Base-by-base conservation (phyloP, 306 rosid species). In the Potentilla sterilis region DNA sequence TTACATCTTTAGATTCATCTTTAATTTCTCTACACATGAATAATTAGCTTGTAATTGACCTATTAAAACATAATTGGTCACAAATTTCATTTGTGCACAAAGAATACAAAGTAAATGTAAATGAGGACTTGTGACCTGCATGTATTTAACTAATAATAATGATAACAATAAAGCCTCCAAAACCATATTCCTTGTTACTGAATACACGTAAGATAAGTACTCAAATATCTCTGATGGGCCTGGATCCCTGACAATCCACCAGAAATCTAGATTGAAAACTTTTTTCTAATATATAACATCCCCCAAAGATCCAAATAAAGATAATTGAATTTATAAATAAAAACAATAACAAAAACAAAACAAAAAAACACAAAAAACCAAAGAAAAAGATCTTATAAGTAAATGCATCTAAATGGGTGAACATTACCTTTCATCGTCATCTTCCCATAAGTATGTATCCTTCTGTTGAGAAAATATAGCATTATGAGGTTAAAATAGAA, bases 381-480 rank as follows among this genome's bases (percentile, higher is more conserved):
- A 72, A 54, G 68, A 6, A 7, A 51, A 78, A 72, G 64, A 62
- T 32, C 21, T 9, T 65, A 43, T 21, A 51, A 41, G 51, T 46
- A 61, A 70, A 52, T 65, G 22, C 77, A 79, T 44, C 72, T 48
- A 2, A 72, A 37, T 28, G 51, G 70, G 34, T 2, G 35, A 44
- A 73, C 22, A 70, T 70, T 89, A 89, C 98, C 98, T 91, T 48
- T 92, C 97, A 81, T 95, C 97, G 58, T 95, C 97, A 77, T 95
- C 98, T 86, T 95, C 97, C 98, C 98, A 92, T 57, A 95, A 78
- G 74, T 95, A 92, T 66, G 98, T 92, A 80, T 95, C 98, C 85
- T 95, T 96, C 97, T 94, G 94, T 81, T 28, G 7, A 37, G 44
- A 67, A 79, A 73, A 81, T 62, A 72, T 81, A 57, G 46, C 72